Evolutionary conservation across 495 filamentous ascomycete genomes (phyloP).

Genomic region (Hypoxylon lenormandii): DNA sequence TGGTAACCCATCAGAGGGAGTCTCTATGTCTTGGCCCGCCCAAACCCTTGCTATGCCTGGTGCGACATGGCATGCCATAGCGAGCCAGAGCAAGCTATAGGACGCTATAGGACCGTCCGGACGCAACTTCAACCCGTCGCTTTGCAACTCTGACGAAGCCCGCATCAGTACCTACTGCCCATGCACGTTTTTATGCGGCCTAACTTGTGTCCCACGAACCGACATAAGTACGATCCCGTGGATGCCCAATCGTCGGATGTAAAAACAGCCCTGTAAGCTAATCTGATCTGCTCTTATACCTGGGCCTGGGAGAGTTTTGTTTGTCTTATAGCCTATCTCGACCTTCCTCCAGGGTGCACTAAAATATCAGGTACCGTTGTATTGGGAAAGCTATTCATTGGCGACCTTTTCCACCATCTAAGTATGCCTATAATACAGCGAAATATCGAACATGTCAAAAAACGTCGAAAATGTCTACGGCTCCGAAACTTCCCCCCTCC

Average conservation of each 20-base stretch:
- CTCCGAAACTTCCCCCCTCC: conserved; percentile 24
- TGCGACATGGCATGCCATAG: conserved; percentile 7
- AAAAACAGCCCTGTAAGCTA: conserved; percentile 31
- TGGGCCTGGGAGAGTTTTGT: conserved; percentile 17
- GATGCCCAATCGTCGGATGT: conserved; percentile 51
- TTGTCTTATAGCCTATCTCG: conserved; percentile 20
- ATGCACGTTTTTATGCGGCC: conserved; percentile 49
- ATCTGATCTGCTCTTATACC: conserved; percentile 17
- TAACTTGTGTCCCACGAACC: conserved; percentile 48
- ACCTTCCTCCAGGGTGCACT: conserved; percentile 21
- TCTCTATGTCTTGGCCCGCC: conserved; percentile 33
- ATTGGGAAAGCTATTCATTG: conserved; percentile 45
- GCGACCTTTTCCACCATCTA: conserved; percentile 1
- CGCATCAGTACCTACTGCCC: conserved; percentile 43
- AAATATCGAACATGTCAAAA: background rate
- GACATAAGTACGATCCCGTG: conserved; percentile 45
- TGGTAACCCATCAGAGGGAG: conserved; percentile 38
- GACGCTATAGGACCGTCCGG: conserved; percentile 6
- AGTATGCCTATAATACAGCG: too few species aligned
- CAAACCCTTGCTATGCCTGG: conserved; percentile 31
- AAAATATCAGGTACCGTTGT: conserved; percentile 33
- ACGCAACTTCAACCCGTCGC: conserved; percentile 12
- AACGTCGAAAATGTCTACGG: conserved; percentile 7
- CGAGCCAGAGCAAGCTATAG: too few species aligned
- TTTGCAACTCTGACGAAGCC: conserved; percentile 15